Evolutionary conservation across 2,329 filamentous ascomycete species (phyloP).

Genomic region (Rhexocercosporidium sp.): DNA sequence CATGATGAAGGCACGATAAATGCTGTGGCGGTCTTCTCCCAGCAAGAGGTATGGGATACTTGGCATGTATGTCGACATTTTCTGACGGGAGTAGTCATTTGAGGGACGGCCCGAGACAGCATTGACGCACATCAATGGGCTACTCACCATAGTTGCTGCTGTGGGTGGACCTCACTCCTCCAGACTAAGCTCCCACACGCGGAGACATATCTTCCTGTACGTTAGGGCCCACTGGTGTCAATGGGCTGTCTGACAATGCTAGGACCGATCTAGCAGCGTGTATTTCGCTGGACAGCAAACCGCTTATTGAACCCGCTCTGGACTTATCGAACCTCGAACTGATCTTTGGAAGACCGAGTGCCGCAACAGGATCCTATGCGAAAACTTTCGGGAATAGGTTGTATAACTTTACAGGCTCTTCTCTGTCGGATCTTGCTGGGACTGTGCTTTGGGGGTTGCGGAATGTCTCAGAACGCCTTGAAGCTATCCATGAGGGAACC

Average conservation of each 20-base stretch:
- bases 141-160: conserved; percentile 24
- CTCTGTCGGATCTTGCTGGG: conserved; percentile 25
- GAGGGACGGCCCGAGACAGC: conserved; percentile 24
- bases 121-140: conserved; percentile 27
- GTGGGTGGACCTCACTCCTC: conserved; percentile 27
- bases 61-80: neutral
- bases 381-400: conserved; percentile 23
- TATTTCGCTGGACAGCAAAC: conserved; percentile 25
- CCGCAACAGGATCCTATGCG: conserved; percentile 19
- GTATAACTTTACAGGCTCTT: conserved; percentile 26
- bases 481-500: conserved; percentile 24
- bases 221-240: neutral
- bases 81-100: conserved; percentile 16
- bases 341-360: conserved; percentile 28
- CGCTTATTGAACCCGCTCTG: conserved; percentile 19
- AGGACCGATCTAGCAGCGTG: conserved; percentile 30
- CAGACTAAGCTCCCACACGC: conserved; percentile 21
- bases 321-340: conserved; percentile 21
- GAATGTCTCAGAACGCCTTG: conserved; percentile 25
- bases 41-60: conserved; percentile 30
- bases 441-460: conserved; percentile 32
- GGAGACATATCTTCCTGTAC: conserved; percentile 29
- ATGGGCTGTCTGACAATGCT: conserved; percentile 5
- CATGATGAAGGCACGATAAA: conserved; percentile 35
- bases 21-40: conserved; percentile 29